Conservation (phyloP, 2,329 filamentous ascomycete species). For the Albifimbria verrucaria region DNA sequence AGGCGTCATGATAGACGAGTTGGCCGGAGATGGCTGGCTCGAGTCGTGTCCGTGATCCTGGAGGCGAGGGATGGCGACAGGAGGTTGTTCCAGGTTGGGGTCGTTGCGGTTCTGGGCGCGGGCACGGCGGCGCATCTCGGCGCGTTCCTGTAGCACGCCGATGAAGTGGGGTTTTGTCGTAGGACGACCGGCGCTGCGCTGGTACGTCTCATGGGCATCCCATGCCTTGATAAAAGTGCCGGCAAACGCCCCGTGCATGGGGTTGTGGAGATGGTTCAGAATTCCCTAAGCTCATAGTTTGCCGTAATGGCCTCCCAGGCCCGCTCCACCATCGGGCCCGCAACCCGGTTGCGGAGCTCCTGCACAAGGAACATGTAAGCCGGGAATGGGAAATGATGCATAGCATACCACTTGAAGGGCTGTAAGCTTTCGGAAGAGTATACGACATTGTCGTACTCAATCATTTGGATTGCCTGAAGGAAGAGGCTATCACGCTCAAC, state of each 20-base stretch:
- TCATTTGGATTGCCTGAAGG: conserved; percentile 52
- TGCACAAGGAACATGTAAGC: conserved; percentile 59
- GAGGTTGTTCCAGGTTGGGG: conserved; percentile 17
- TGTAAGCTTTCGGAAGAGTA: conserved; percentile 48
- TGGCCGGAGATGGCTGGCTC: conserved; percentile 15
- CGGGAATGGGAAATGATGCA: conserved; percentile 58
- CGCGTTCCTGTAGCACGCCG: conserved; percentile 41
- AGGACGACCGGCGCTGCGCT: conserved; percentile 39
- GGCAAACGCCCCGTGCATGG: conserved; percentile 56
- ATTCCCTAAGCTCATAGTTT: conserved; percentile 51
- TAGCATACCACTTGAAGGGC: conserved; percentile 56
- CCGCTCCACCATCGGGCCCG: conserved; percentile 54
- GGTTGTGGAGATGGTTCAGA: conserved; percentile 47
- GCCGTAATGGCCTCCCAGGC: conserved; percentile 55
- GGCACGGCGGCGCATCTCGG: conserved; percentile 30
- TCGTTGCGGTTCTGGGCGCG: conserved; percentile 23
- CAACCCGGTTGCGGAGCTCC: conserved; percentile 49
- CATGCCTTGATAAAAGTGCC: conserved; percentile 60
- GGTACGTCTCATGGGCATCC: conserved; percentile 52
- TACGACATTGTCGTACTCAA: conserved; percentile 57
- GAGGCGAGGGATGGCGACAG: conserved; percentile 19
- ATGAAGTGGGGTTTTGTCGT: conserved; percentile 45
- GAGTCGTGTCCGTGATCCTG: conserved; percentile 1
- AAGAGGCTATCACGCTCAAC: conserved; percentile 51
- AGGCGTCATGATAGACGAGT: conserved; percentile 30